phyloP scores from a whole-genome alignment of 495 filamentous ascomycete species.

The Barbatosphaeria neglecta region DNA sequence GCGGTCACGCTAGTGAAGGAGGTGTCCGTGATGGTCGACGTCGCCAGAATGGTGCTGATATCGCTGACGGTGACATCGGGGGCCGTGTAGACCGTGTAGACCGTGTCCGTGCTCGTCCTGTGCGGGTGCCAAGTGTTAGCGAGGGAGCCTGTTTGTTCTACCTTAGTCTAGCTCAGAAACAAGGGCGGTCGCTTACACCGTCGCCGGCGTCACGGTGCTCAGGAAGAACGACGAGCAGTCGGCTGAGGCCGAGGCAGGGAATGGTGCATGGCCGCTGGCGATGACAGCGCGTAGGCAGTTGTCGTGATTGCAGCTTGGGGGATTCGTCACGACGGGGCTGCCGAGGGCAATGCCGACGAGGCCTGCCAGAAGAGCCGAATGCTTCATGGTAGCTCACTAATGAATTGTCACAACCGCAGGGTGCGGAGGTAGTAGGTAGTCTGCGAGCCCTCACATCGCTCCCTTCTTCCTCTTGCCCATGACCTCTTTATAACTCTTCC shows the following conservation, averaged over 20 bases:
- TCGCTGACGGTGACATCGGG: not conserved
- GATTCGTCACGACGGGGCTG: slow-evolving; percentile 1
- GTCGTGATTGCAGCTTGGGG: slow-evolving; percentile 9
- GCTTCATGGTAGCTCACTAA: not conserved
- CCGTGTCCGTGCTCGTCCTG: not conserved
- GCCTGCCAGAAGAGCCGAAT: not conserved
- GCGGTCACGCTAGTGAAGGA: not conserved
- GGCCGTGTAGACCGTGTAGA: slow-evolving; percentile 9
- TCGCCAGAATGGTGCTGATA: not conserved
- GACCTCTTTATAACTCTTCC: too few relatives aligned
- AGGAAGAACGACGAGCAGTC: not conserved
- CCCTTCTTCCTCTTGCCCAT: too few relatives aligned
- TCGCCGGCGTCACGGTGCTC: not conserved
- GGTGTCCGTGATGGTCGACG: not conserved
- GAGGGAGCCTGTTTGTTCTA: not conserved
- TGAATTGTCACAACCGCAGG: too few relatives aligned
- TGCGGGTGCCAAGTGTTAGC: not conserved
- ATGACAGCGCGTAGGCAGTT: slow-evolving; percentile 11
- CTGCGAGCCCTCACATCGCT: too few relatives aligned
- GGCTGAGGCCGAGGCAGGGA: not conserved
- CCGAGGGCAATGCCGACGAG: not conserved
- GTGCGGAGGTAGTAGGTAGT: too few relatives aligned
- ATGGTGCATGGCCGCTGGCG: not conserved
- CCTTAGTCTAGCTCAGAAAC: not conserved
- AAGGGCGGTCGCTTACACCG: not conserved